phyloP scores from a whole-genome alignment of 768 basidiomycete genomes.

The Kwoniella bestiolae region DNA sequence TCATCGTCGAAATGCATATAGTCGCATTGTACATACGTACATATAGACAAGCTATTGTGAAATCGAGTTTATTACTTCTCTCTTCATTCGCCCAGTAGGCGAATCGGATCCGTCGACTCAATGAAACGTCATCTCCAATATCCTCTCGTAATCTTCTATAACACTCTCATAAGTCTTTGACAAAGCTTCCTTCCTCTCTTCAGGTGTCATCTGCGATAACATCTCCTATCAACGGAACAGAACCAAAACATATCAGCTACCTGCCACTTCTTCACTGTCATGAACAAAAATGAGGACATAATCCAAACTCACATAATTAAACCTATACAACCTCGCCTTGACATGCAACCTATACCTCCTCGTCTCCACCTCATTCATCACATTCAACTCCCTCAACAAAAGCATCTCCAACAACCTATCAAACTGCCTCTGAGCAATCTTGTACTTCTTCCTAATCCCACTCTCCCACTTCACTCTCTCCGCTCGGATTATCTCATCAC shows the following conservation, averaged over 20 bases:
- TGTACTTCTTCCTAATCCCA: constrained; percentile 77
- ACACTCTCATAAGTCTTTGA: constrained; percentile 92
- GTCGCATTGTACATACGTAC: no score
- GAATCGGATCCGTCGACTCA: no score
- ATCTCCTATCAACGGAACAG: constrained; percentile 70
- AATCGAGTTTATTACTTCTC: no score
- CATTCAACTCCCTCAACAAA: constrained; percentile 71
- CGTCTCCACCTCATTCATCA: constrained; percentile 63
- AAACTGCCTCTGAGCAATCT: constrained; percentile 96
- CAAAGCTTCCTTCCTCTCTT: constrained; percentile 83
- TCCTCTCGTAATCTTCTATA: constrained; percentile 78
- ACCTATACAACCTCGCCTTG: constrained; percentile 91
- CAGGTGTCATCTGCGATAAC: constrained; percentile 81
- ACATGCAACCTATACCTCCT: constrained; percentile 77
- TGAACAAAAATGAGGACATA: background rate
- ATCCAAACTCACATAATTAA: constrained; percentile 77
- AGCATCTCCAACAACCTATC: constrained; percentile 90
- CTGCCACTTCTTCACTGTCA: background rate
- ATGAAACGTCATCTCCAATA: constrained; percentile 62
- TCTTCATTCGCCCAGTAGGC: no score
- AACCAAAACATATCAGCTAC: constrained; percentile 2
- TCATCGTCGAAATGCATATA: background rate
- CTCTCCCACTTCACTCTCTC: constrained; percentile 67
- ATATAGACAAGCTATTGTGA: no score
- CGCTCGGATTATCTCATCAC: constrained; percentile 62